Percentiles rank a stretch among this genome's conserved stretches.
phyloP scores from a whole-genome alignment of 371 early-diverging fungal species.

The Mortierella sp. region DNA sequence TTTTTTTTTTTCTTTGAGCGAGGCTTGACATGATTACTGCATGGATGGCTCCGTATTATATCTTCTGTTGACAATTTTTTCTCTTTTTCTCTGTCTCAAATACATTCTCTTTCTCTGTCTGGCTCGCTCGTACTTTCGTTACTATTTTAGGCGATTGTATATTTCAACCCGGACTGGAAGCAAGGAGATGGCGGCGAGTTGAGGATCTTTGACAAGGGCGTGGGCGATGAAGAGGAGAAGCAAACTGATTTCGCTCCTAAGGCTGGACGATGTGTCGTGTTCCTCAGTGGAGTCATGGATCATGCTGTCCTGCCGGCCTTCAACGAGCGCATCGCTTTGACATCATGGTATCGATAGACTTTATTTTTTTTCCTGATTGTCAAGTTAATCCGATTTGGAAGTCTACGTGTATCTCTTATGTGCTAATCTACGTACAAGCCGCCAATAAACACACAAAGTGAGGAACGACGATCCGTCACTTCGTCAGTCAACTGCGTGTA shows the following conservation, averaged over 20 bases:
- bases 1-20: background rate
- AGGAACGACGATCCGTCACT: no score
- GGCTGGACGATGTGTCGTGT: constrained; percentile 67
- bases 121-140: no score
- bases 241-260: constrained; percentile 60
- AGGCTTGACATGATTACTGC: no score
- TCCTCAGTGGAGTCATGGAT: constrained; percentile 72
- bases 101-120: no score
- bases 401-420: no score
- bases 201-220: constrained; percentile 60
- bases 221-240: constrained; percentile 60
- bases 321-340: constrained; percentile 62
- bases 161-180: constrained; percentile 66
- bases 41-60: background rate
- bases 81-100: background rate
- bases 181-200: constrained; percentile 68
- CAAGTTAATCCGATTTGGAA: no score
- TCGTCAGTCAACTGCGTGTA: no score
- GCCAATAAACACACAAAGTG: no score
- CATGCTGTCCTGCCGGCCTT: constrained; percentile 69
- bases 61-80: background rate
- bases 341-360: constrained; percentile 67
- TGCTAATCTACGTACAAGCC: no score
- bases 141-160: constrained; percentile 65
- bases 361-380: no score